Conservation (phyloP, 805 yeast species). For the Ogataea parapolymorpha region DNA sequence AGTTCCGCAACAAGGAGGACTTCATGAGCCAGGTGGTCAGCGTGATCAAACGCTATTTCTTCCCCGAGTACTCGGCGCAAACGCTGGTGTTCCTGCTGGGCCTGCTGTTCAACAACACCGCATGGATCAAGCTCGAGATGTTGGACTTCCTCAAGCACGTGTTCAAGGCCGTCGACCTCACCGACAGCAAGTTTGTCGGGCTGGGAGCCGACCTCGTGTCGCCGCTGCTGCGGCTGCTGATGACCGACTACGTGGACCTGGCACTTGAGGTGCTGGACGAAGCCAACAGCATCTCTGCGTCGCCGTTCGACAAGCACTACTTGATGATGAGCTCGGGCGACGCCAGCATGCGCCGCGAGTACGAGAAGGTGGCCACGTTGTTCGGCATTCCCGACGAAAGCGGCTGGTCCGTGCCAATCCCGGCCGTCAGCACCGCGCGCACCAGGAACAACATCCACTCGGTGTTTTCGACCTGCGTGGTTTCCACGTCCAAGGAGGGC, state of each 20-base stretch:
- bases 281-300: constrained; percentile 80
- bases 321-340: constrained; percentile 90
- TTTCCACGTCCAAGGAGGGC: constrained; percentile 38
- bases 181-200: constrained; percentile 74
- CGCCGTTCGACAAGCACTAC: constrained; percentile 86
- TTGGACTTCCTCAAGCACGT: constrained; percentile 71
- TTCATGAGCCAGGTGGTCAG: constrained; percentile 78
- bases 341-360: constrained; percentile 69
- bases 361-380: constrained; percentile 80
- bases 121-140: constrained; percentile 80
- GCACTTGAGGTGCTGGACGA: constrained; percentile 90
- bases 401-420: constrained; percentile 98
- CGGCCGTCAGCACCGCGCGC: constrained; percentile 82
- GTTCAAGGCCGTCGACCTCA: constrained; percentile 74
- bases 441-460: constrained; percentile 94
- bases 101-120: constrained; percentile 66
- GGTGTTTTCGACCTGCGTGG: constrained; percentile 81
- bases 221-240: constrained; percentile 73
- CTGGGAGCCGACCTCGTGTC: constrained; percentile 94
- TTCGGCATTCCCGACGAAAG: constrained; percentile 93
- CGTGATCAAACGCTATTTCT: constrained; percentile 63
- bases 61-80: constrained; percentile 72
- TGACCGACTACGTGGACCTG: constrained; percentile 83
- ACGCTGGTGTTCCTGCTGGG: constrained; percentile 75
- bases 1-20: constrained; percentile 88